phyloP scores from a whole-genome alignment of 345 rosid species.

The Raphanus sativus region DNA sequence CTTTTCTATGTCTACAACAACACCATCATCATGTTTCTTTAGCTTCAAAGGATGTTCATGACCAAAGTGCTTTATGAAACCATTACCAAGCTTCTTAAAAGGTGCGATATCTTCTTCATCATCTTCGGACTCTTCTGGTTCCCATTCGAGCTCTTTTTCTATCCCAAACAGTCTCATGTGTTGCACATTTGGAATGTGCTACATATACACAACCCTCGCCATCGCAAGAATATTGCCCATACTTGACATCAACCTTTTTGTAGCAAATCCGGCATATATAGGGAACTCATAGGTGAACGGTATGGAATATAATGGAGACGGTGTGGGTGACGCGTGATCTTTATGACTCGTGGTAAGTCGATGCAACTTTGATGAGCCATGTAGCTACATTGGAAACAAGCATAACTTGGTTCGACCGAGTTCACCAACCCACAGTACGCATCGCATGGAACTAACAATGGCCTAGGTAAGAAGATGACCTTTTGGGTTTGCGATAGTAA shows the following conservation, averaged over 20 bases:
- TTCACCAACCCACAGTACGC: slow-evolving; percentile 3
- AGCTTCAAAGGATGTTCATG: not conserved
- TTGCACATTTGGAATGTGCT: slow-evolving; percentile 20
- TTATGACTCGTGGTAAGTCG: not conserved
- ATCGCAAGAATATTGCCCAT: not conserved
- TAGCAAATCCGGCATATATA: slow-evolving; percentile 18
- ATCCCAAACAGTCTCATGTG: not conserved
- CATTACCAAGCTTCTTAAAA: not conserved
- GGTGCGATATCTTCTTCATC: slow-evolving; percentile 4
- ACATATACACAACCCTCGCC: not conserved
- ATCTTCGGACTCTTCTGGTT: not conserved
- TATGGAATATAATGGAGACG: not conserved
- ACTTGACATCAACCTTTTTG: not conserved
- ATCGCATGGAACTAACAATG: not conserved
- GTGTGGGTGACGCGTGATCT: not conserved
- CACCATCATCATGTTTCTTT: not conserved
- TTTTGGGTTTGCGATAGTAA: not conserved
- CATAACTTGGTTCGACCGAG: not conserved
- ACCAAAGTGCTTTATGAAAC: not conserved
- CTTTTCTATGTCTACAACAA: not conserved
- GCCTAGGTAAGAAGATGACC: not conserved
- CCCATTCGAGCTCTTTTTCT: not conserved
- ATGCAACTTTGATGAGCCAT: not conserved
- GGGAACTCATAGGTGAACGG: not conserved
- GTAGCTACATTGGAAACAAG: not conserved